Percentiles rank a stretch among this genome's conserved stretches.
These are phyloP conservation scores for Claviceps purpurea DNA, from an alignment of 2,329 filamentous ascomycete species.

Conservation along the genomic window DNA sequence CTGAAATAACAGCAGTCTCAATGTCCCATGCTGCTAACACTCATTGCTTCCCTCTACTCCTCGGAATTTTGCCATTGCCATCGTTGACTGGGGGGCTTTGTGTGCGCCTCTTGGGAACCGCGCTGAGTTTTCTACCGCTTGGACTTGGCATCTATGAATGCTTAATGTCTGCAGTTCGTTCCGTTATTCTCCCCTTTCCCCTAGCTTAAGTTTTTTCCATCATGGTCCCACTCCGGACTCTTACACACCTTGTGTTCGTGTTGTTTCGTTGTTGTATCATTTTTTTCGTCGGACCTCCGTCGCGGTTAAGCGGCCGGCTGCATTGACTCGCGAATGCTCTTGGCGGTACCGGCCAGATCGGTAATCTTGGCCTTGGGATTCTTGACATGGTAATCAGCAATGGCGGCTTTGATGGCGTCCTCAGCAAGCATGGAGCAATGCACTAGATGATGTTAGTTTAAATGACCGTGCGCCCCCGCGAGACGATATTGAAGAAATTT, in stretches of 20 bases:
- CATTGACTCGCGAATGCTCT: constrained; percentile 12
- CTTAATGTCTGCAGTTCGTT: neutral
- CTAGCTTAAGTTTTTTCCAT: too few relatives aligned
- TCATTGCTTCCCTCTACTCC: neutral
- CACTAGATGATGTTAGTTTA: constrained; percentile 34
- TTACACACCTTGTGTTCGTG: too few relatives aligned
- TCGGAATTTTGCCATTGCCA: neutral
- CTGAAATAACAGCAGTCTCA: neutral
- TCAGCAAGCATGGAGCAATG: constrained; percentile 89
- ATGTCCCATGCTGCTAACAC: neutral
- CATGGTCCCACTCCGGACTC: neutral
- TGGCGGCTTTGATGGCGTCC: constrained; percentile 83
- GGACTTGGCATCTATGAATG: neutral
- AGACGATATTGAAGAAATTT: neutral
- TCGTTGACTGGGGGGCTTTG: neutral
- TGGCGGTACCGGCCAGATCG: constrained; percentile 61
- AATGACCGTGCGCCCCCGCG: too few relatives aligned
- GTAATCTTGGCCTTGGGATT: constrained; percentile 43
- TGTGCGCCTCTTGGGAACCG: neutral
- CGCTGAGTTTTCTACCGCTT: neutral
- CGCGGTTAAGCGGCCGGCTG: constrained; percentile 5
- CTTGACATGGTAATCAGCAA: constrained; percentile 82
- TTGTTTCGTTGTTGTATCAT: neutral
- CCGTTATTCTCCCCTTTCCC: too few relatives aligned
- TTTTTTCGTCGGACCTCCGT: neutral